Evolutionary conservation across 169 alveolate genomes (phyloP), one percentile per base, ranked within the genome.

Genomic region (Babesia caballi): DNA sequence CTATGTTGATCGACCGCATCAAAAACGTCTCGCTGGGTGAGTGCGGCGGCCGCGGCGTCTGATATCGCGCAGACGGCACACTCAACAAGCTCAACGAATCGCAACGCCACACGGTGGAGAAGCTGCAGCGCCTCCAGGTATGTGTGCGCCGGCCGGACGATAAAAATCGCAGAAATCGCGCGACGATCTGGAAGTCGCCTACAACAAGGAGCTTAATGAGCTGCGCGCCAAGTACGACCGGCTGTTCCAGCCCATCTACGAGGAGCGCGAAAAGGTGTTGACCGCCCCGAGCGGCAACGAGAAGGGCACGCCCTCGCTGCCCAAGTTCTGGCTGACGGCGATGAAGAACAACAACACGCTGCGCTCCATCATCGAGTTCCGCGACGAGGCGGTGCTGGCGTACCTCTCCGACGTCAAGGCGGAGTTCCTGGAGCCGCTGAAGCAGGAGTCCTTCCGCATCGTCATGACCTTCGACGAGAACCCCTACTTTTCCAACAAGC

Each of bases 241-340:
- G 23, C 75, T 88, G 66, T 88, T 78, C 66, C 87, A 78, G 27
- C 93, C 93, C 4, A 49, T 88, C 54, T 88, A 84, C 70, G 91
- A 88, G 19, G 80, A 71, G 46, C 69, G 88, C 28, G 69, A 40
- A 19, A 61, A 81, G 74, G 73, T 46, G 8, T 60, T 81, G 30
- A 81, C 88, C 15, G 42, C 47, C 23, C 84, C 88, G 40, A 54
- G 60, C 41, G 88, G 88, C 1, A 30, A 25, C 51, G 84, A 81
- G 32, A 53, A 71, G 54, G 88, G 88, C 15, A 81, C 88, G 2
- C 88, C 88, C 33, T 57, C 85, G 35, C 65, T 88, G 27, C 93
- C 93, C n/a, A 85, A 72, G 50, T 88, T 88, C 77, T 88, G 93
- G 93, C 50, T 88, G 38, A 80, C 90, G 50, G 93, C 93, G 14